Base-by-base conservation (phyloP, 208 protist species). In the Trypanosoma boissoni region DNA sequence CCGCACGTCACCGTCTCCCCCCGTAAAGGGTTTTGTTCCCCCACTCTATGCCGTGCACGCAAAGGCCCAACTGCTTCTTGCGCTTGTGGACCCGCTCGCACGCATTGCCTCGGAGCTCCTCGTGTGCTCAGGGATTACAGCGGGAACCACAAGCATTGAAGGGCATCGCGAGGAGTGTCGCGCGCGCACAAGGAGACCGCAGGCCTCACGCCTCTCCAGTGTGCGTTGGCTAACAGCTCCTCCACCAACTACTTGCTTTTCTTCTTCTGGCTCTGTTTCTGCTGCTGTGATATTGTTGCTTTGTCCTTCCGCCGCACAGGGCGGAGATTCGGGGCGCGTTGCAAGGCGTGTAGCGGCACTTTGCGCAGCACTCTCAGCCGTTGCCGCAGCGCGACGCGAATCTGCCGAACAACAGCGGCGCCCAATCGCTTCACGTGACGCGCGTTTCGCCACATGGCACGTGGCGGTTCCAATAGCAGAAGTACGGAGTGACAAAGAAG, bases 21-120 rank as follows among this genome's bases (percentile, higher is more conserved):
- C n/a, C n/a, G n/a, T n/a, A n/a, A 50, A 49, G 29, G 64, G 56
- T 5, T 71, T 71, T 49, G 32, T 64, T 37, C 64, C 64, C 4
- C 64, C 64, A 7, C 46, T 29, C 44, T 71, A 71, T 39, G 64
- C 64, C 16, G 64, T 71, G 21, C 41, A 53, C 34, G 31, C 64
- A 7, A 59, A 62, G 51, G 45, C 46, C n/a, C 64, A 71, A 52
- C 36, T 71, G 5, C 14, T 71, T 18, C 45, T 71, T 51, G 37
- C 64, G 31, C 27, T 53, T 34, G 2, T 60, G 9, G 64, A 64
- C 31, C 64, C 64, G 14, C 56, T 71, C 4, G 24, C 31, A 5
- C 63, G 57, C 18, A 54, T 69, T 36, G 14, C 57, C 5, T 32
- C n/a, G 6, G 42, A 41, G 27, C 14, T 61, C 28, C 49, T 61